Base-by-base conservation (phyloP, 176 grass and related monocot species). In the Alloteropsis semialata region DNA sequence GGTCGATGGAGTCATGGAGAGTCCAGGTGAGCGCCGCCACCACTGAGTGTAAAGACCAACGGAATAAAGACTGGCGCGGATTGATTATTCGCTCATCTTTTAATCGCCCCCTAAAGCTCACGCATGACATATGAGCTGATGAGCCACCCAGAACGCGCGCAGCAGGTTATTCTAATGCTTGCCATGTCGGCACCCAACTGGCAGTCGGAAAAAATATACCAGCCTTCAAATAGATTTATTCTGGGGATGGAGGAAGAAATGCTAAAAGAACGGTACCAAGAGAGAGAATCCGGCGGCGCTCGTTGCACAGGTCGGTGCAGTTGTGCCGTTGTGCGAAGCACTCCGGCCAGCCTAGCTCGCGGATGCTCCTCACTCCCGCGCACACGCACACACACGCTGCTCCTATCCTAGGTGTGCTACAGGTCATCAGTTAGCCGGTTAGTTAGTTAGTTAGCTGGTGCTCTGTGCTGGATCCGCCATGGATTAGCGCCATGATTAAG, bases 181-280 rank as follows among this genome's bases (percentile, higher is more conserved):
- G 15, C 33, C 86, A 82, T 24, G 72, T 15, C 60, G 69, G 49
- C 76, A 57, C 28, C 45, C 80, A 71, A 46, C 81, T 79, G 36
- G 65, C 80, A 65, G 80, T 65, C 73, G 83, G 71, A 83, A 64
- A 72, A 1, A n/a, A 76, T 50, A 79, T 64, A 8, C n/a, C n/a
- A n/a, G n/a, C n/a, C n/a, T n/a, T n/a, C n/a, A n/a, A n/a, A n/a
- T n/a, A n/a, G n/a, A n/a, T n/a, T n/a, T n/a, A n/a, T n/a, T n/a
- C n/a, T n/a, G n/a, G n/a, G n/a, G n/a, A n/a, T n/a, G n/a, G n/a
- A n/a, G n/a, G n/a, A n/a, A n/a, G n/a, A n/a, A n/a, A n/a, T n/a
- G n/a, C n/a, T n/a, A n/a, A n/a, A n/a, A n/a, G n/a, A n/a, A n/a
- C n/a, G n/a, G n/a, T n/a, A n/a, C n/a, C n/a, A n/a, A n/a, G n/a